A percentile compares a stretch with the other conserved stretches of the same genome.
These are phyloP conservation scores for Citrus mangshanensis DNA, from an alignment of 345 rosid genomes.

Conservation along the genomic window DNA sequence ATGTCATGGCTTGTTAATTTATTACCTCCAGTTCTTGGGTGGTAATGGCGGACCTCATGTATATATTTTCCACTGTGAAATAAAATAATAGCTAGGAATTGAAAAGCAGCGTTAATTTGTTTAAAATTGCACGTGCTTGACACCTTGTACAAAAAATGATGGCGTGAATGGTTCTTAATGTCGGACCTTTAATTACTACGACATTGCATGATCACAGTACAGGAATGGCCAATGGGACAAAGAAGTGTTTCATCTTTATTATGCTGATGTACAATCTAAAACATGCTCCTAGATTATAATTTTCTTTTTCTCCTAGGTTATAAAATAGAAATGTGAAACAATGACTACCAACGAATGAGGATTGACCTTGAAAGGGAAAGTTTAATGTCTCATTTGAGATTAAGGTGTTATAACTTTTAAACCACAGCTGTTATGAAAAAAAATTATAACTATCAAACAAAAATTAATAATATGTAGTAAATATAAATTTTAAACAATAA, in stretches of 20 bases:
- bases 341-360: background rate
- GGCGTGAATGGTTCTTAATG: background rate
- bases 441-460: too few species aligned
- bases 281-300: background rate
- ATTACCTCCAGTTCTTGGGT: background rate
- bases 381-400: fast-evolving
- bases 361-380: background rate
- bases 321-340: too few species aligned
- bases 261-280: background rate
- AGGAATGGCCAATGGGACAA: background rate
- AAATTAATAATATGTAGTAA: too few species aligned
- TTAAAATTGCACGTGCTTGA: slow-evolving; percentile 10
- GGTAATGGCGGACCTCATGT: background rate
- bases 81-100: background rate
- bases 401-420: fast-evolving
- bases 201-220: background rate
- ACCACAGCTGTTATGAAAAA: too few species aligned
- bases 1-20: background rate
- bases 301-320: too few species aligned
- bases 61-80: slow-evolving; percentile 2
- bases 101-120: background rate
- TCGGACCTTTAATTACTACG: background rate
- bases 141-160: background rate
- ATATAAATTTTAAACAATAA: too few species aligned
- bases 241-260: background rate